Evolutionary conservation across 139 green algal species (phyloP).

Genomic region (Coelastrella sp.): DNA sequence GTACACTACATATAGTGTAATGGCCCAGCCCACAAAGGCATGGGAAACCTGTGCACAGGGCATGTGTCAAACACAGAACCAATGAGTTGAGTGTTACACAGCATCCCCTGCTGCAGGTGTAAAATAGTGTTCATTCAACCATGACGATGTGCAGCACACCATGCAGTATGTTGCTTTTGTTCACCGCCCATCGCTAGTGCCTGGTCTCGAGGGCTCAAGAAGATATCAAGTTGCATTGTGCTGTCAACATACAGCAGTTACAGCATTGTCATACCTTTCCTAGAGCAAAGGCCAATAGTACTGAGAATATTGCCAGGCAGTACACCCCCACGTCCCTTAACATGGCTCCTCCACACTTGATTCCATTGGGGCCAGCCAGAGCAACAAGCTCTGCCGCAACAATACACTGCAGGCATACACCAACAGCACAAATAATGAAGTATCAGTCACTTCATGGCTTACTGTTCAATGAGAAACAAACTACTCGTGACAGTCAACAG

Average conservation of each 20-base stretch:
- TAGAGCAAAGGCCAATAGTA: constrained; percentile 62
- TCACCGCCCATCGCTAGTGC: too few relatives aligned
- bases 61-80: too few relatives aligned
- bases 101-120: too few relatives aligned
- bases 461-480: too few relatives aligned
- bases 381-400: constrained; percentile 45
- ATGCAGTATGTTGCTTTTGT: too few relatives aligned
- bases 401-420: constrained; percentile 45
- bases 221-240: not conserved
- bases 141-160: not conserved
- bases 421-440: not conserved
- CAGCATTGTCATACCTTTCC: too few relatives aligned
- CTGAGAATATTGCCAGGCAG: constrained; percentile 55
- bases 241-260: not conserved
- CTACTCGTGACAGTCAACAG: too few relatives aligned
- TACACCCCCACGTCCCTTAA: constrained; percentile 82
- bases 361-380: constrained; percentile 56
- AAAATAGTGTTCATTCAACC: too few relatives aligned
- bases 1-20: constrained; percentile 76
- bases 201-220: too few relatives aligned
- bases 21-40: constrained; percentile 65
- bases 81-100: too few relatives aligned
- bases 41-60: constrained; percentile 44
- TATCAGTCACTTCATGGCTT: not conserved
- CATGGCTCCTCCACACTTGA: constrained; percentile 76